Conservation (phyloP, 441 rosid genomes). For the Aleurites moluccanus region DNA sequence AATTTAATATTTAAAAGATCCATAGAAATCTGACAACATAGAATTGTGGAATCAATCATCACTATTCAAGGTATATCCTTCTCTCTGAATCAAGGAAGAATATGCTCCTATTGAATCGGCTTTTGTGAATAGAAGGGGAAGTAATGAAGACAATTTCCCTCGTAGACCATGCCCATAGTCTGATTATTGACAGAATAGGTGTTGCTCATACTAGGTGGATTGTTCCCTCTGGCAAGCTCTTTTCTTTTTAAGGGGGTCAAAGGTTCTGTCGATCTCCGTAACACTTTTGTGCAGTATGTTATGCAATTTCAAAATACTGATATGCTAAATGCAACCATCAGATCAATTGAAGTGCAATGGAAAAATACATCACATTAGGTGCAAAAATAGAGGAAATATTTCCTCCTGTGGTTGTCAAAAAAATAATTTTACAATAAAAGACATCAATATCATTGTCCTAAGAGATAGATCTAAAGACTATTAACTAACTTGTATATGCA, state of each 20-base stretch:
- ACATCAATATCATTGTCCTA: neutral
- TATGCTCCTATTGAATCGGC: too few relatives aligned
- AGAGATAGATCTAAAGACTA: constrained; percentile 6
- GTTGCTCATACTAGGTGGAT: too few relatives aligned
- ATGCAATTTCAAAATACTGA: neutral
- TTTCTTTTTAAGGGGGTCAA: too few relatives aligned
- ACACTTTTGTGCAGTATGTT: neutral
- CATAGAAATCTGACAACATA: neutral
- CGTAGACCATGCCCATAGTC: too few relatives aligned
- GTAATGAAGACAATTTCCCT: too few relatives aligned
- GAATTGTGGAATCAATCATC: neutral
- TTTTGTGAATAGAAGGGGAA: too few relatives aligned
- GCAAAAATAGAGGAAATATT: neutral
- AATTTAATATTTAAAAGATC: neutral
- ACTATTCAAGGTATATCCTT: neutral
- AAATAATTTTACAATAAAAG: neutral
- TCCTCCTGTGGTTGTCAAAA: neutral
- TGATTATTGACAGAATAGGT: too few relatives aligned
- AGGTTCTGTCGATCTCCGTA: too few relatives aligned
- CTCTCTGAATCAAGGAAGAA: too few relatives aligned
- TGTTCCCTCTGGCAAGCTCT: too few relatives aligned
- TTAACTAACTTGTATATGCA: neutral
- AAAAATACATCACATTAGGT: neutral
- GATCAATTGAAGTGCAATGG: neutral
- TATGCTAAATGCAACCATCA: neutral